phyloP scores from a whole-genome alignment of 768 basidiomycete genomes.

The Calocybe cyanea region DNA sequence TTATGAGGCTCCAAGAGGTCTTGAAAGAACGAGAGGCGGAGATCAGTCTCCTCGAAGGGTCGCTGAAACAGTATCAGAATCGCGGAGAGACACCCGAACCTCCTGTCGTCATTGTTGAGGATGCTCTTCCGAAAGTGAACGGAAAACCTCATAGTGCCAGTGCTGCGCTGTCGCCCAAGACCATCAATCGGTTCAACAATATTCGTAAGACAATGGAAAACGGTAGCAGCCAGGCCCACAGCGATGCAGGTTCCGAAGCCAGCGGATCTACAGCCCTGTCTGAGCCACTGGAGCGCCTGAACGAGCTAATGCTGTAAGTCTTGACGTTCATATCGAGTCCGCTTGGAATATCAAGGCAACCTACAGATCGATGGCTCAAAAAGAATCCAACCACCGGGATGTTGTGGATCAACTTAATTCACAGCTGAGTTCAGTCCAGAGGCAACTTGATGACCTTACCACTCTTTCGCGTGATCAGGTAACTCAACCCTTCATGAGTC shows the following conservation, averaged over 20 bases:
- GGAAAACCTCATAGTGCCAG: constrained; percentile 21
- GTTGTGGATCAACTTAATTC: constrained; percentile 66
- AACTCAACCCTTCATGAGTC: constrained; percentile 12
- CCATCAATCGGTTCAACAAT: constrained; percentile 68
- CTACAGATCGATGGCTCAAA: constrained; percentile 91
- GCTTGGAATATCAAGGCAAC: constrained; percentile 10
- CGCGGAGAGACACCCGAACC: constrained; percentile 23
- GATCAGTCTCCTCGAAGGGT: constrained; percentile 69
- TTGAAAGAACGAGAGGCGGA: constrained; percentile 91
- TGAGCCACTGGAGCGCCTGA: constrained; percentile 72
- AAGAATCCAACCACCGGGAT: constrained; percentile 88
- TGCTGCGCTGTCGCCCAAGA: constrained; percentile 61
- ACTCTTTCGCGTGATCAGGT: constrained; percentile 86
- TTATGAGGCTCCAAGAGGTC: constrained; percentile 92
- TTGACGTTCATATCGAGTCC: constrained; percentile 2
- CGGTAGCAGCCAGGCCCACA: constrained; percentile 31
- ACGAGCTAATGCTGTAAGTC: constrained; percentile 89
- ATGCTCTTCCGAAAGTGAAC: constrained; percentile 17
- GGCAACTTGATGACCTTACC: constrained; percentile 79
- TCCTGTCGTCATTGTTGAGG: constrained; percentile 9
- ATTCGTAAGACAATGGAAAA: constrained; percentile 67
- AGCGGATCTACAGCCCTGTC: constrained; percentile 34
- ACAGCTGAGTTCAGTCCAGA: constrained; percentile 64
- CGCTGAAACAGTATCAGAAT: constrained; percentile 35
- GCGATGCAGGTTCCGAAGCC: constrained; percentile 34